These are phyloP conservation scores for Botryotinia convoluta DNA, from an alignment of 2,329 filamentous ascomycete genomes.

Conservation along the genomic window DNA sequence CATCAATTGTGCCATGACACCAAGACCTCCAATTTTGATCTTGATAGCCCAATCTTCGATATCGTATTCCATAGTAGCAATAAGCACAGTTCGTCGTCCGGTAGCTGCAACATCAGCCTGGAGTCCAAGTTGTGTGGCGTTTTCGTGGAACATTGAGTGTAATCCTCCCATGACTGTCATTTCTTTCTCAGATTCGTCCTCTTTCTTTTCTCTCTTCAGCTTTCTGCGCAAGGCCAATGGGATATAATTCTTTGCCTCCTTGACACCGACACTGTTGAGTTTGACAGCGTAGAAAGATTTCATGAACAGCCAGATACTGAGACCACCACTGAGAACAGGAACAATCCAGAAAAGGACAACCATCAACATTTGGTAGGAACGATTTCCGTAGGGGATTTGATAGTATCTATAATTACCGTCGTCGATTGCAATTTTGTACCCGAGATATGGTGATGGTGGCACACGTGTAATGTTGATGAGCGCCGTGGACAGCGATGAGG, in stretches of 20 bases:
- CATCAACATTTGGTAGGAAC: constrained; percentile 52
- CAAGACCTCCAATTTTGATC: constrained; percentile 68
- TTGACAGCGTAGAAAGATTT: constrained; percentile 54
- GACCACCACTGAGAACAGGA: constrained; percentile 49
- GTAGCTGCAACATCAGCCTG: constrained; percentile 5
- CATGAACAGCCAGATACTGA: constrained; percentile 56
- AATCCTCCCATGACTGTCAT: constrained; percentile 21
- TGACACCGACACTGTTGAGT: constrained; percentile 57
- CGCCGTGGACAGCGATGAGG: constrained; percentile 53
- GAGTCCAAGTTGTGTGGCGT: constrained; percentile 17
- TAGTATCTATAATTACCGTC: constrained; percentile 53
- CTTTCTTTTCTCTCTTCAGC: constrained; percentile 35
- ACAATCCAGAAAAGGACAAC: constrained; percentile 54
- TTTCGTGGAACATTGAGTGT: constrained; percentile 14
- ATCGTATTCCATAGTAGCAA: constrained; percentile 71
- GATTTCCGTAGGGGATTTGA: constrained; percentile 52
- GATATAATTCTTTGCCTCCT: constrained; percentile 46
- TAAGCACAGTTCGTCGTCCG: constrained; percentile 53
- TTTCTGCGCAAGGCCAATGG: constrained; percentile 40
- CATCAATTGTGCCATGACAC: constrained; percentile 66
- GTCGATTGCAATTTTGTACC: constrained; percentile 54
- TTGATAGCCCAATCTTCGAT: constrained; percentile 69
- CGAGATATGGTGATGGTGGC: constrained; percentile 53
- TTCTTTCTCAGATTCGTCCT: constrained; percentile 23
- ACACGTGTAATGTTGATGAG: constrained; percentile 57